phyloP scores from a whole-genome alignment of 2,329 filamentous ascomycete genomes.

The Aspergillus carbonarius region DNA sequence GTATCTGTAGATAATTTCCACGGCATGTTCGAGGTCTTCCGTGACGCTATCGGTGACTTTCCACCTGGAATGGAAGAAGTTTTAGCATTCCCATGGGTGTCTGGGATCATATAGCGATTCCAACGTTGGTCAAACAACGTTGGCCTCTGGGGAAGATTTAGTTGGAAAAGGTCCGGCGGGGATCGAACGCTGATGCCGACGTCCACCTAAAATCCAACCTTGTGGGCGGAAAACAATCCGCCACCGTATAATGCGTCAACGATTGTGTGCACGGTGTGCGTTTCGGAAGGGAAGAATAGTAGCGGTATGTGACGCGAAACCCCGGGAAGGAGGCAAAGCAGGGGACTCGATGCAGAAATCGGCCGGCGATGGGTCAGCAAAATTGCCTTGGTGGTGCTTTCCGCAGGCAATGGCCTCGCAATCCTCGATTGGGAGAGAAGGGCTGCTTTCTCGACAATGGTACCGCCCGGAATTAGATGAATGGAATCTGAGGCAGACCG shows the following conservation, averaged over 20 bases:
- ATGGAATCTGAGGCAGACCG: neutral
- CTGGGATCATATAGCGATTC: conserved; percentile 43
- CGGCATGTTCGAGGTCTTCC: conserved; percentile 42
- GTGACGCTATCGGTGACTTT: conserved; percentile 44
- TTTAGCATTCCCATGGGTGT: conserved; percentile 44
- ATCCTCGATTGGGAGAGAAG: neutral
- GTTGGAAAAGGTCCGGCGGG: conserved; percentile 3
- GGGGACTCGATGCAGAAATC: conserved; percentile 21
- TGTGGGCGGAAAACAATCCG: conserved; percentile 6
- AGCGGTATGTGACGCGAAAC: conserved; percentile 14
- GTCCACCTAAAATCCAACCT: conserved; percentile 10
- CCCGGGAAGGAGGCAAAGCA: conserved; percentile 9
- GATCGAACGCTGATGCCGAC: conserved; percentile 8
- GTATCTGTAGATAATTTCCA: conserved; percentile 39
- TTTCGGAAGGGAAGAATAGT: neutral
- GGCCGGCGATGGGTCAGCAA: conserved; percentile 23
- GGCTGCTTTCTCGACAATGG: conserved; percentile 3
- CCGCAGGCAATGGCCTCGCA: conserved; percentile 10
- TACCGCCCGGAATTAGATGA: conserved; percentile 8
- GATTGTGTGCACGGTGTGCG: neutral
- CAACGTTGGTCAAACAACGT: conserved; percentile 32
- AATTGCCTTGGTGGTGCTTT: conserved; percentile 21
- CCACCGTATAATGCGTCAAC: conserved; percentile 8
- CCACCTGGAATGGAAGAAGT: conserved; percentile 40
- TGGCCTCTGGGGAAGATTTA: conserved; percentile 22